These are phyloP conservation scores for Coemansia sp. DNA, from an alignment of 192 early-diverging fungal genomes.

Conservation along the genomic window DNA sequence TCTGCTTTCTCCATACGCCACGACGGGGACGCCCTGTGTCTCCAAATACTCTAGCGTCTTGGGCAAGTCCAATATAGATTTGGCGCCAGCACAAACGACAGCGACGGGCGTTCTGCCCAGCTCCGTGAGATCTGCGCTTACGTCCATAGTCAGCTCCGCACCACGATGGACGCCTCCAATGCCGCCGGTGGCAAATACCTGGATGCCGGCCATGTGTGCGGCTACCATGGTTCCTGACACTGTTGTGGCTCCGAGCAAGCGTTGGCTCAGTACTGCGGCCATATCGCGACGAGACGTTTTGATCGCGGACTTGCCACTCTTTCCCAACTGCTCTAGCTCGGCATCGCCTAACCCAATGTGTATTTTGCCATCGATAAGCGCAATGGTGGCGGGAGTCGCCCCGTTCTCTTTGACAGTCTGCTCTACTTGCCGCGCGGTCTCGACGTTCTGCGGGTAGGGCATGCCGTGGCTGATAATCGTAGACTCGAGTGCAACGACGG, in stretches of 20 bases:
- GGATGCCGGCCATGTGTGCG: slow-evolving; percentile 83
- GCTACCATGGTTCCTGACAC: slow-evolving; percentile 91
- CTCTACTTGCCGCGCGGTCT: slow-evolving; percentile 84
- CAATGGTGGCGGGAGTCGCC: slow-evolving; percentile 86
- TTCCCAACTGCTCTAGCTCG: slow-evolving; percentile 66
- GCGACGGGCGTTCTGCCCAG: slow-evolving; percentile 88
- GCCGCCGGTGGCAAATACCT: slow-evolving; percentile 94
- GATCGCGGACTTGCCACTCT: slow-evolving; percentile 59
- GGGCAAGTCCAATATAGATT: slow-evolving; percentile 93
- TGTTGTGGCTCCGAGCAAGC: slow-evolving; percentile 83
- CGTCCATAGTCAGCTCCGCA: slow-evolving; percentile 76
- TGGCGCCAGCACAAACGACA: slow-evolving; percentile 95
- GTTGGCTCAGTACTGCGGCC: slow-evolving; percentile 71
- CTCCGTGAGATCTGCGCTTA: slow-evolving; percentile 92
- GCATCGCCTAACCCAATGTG: slow-evolving; percentile 74
- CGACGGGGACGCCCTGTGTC: slow-evolving; percentile 91
- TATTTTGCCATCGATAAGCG: slow-evolving; percentile 82
- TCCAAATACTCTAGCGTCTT: slow-evolving; percentile 92
- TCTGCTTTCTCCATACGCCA: slow-evolving; percentile 65
- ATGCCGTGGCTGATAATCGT: slow-evolving; percentile 98
- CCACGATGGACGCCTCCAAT: slow-evolving; percentile 96
- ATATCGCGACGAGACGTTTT: slow-evolving; percentile 89
- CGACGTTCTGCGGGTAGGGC: slow-evolving; percentile 90
- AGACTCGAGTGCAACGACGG: slow-evolving; percentile 90
- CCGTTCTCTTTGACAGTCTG: slow-evolving; percentile 69